phyloP scores from a whole-genome alignment of 305 asterid species.

The Solanum hybrid region DNA sequence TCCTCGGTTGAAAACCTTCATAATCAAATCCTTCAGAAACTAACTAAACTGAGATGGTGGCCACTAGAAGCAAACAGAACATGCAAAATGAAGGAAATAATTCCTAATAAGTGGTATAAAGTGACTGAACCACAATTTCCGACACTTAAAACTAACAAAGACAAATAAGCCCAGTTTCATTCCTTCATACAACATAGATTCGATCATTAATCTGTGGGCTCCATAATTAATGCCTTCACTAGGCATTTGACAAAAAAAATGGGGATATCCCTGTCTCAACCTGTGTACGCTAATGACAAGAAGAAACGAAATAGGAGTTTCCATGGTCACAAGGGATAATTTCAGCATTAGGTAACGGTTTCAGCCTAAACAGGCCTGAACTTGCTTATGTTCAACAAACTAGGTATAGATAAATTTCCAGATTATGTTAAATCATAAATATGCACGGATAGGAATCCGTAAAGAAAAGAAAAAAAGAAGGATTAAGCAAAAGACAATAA shows the following conservation, averaged over 20 bases:
- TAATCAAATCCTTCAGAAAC: neutral
- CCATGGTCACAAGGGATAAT: neutral
- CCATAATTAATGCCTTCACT: neutral
- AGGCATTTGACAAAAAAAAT: neutral
- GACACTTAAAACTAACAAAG: neutral
- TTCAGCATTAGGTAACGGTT: neutral
- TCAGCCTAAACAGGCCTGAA: neutral
- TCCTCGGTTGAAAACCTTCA: neutral
- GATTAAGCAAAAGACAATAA: neutral
- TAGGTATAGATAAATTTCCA: neutral
- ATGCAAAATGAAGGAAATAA: neutral
- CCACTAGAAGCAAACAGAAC: neutral
- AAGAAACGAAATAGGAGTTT: neutral
- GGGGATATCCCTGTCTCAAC: neutral
- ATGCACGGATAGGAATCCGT: neutral
- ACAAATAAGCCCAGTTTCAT: neutral
- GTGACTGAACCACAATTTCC: neutral
- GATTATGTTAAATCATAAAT: neutral
- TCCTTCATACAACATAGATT: neutral
- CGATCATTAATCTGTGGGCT: neutral
- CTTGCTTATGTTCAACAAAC: neutral
- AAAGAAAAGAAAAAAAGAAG: slow-evolving; percentile 2
- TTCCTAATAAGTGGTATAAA: neutral
- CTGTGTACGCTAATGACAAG: neutral
- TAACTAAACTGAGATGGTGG: neutral